phyloP scores from a whole-genome alignment of 2,329 filamentous ascomycete species.

The Ophiostoma australiae region DNA sequence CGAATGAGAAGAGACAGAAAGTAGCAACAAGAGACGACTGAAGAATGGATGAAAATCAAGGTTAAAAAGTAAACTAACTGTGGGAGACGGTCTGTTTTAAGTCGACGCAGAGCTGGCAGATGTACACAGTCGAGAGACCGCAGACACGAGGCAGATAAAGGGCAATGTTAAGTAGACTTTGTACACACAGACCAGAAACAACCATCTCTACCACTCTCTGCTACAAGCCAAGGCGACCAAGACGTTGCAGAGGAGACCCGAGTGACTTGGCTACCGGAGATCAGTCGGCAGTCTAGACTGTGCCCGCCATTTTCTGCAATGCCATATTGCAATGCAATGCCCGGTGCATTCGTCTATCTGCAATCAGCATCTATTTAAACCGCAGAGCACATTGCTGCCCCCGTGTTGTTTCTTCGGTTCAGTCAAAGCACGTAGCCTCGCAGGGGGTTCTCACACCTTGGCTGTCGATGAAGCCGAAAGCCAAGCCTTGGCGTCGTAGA shows the following conservation, averaged over 20 bases:
- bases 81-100: not conserved
- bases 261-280: constrained; percentile 1
- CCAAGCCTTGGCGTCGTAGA: not conserved
- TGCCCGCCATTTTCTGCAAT: not conserved
- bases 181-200: not conserved
- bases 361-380: not conserved
- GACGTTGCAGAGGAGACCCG: constrained; percentile 2
- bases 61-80: not conserved
- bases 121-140: not conserved
- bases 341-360: not conserved
- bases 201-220: constrained; percentile 15
- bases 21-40: not conserved
- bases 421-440: constrained; percentile 8
- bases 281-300: not conserved
- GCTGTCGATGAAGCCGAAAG: constrained; percentile 3
- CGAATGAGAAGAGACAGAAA: not conserved
- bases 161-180: too few species aligned
- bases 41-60: not conserved
- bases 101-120: not conserved
- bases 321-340: not conserved
- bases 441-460: constrained; percentile 8
- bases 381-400: not conserved
- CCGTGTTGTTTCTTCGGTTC: not conserved
- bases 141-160: not conserved
- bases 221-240: constrained; percentile 7